Evolutionary conservation across 345 rosid genomes (phyloP), one percentile per base, ranked within the genome.

Genomic region (Lepidium aucheri): DNA sequence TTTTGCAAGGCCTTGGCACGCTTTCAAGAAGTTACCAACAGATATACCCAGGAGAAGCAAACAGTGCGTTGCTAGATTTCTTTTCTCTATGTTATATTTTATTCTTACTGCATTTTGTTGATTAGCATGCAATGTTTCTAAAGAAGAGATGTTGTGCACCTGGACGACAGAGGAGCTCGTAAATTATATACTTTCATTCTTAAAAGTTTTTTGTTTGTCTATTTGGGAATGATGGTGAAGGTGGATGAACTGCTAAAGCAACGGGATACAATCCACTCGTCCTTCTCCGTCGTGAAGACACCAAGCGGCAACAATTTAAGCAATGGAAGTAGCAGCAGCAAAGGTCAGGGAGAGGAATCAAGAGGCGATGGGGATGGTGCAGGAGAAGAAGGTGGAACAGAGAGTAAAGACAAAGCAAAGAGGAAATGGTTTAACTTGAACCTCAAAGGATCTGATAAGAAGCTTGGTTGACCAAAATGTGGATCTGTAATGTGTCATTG

Each of bases 381-480:
- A 0, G 79, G 70, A 36, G 97, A 90, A 77, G 96, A 86, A 32
- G 90, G 85, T 18, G 78, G 79, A 63, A 67, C 83, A 15, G 97
- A 90, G 20, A 92, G 95, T 14, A 86, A 80, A 81, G 99, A 94
- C 52, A 94, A 86, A 73, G 76, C 98, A 10, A 94, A 80, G 75
- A 88, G 86, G 89, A 94, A 85, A 82, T 94, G 99, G 99, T 94
- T 94, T 76, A 94, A 88, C 77, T 82, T 94, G 78, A 90, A 85
- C 77, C 69, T 90, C 9, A 88, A 78, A 66, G 95, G 97, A 68
- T 83, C 97, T 18, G 97, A 93, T 60, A 93, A 86, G 76, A 86
- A 81, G 80, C 73, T 74, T 53, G 83, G 82, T 51, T 84, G 63
- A 82, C 16, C 8, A 22, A 34, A 57, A 58, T 1, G 18, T 4